A percentile compares a stretch with the other conserved stretches of the same genome.
These are phyloP conservation scores for Lachancea lanzarotensis DNA, from an alignment of 805 yeast species.

Conservation along the genomic window DNA sequence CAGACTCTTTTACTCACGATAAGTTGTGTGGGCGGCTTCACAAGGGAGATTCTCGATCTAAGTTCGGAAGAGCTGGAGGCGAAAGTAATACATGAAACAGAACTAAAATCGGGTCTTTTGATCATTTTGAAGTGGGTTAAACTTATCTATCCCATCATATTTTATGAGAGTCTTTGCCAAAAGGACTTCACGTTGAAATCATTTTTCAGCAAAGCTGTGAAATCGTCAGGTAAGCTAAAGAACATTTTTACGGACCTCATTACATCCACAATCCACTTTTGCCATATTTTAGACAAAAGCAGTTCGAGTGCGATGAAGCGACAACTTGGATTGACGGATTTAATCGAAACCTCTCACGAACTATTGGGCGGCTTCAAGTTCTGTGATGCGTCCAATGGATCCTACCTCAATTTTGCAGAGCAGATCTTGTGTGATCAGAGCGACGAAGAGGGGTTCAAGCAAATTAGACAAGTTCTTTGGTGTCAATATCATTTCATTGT, in stretches of 20 bases:
- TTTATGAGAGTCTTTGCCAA: slow-evolving; percentile 47
- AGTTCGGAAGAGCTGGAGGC: slow-evolving; percentile 27
- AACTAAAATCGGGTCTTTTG: slow-evolving; percentile 11
- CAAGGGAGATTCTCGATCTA: slow-evolving; percentile 33
- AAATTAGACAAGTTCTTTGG: slow-evolving; percentile 66
- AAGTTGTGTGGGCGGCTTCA: slow-evolving; percentile 48
- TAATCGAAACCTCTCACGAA: slow-evolving; percentile 60
- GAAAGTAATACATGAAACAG: not conserved
- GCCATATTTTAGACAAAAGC: not conserved
- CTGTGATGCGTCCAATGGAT: slow-evolving; percentile 61
- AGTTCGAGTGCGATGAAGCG: not conserved
- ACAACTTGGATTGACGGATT: slow-evolving; percentile 30
- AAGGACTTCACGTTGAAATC: slow-evolving; percentile 36
- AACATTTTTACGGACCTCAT: slow-evolving; percentile 36
- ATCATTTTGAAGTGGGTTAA: slow-evolving; percentile 31
- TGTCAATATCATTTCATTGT: slow-evolving; percentile 72
- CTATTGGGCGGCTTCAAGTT: slow-evolving; percentile 62
- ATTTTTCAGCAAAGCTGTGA: slow-evolving; percentile 37
- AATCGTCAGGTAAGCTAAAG: slow-evolving; percentile 41
- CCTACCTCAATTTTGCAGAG: slow-evolving; percentile 56
- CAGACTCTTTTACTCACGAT: slow-evolving; percentile 43
- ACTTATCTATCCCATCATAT: slow-evolving; percentile 42
- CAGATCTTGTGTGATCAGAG: slow-evolving; percentile 41
- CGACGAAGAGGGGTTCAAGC: slow-evolving; percentile 48
- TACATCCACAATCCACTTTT: slow-evolving; percentile 16